A percentile compares a stretch with the other conserved stretches of the same genome.
These are phyloP conservation scores for Aspergillus sp. DNA, from an alignment of 2,329 filamentous ascomycete genomes.

Conservation along the genomic window DNA sequence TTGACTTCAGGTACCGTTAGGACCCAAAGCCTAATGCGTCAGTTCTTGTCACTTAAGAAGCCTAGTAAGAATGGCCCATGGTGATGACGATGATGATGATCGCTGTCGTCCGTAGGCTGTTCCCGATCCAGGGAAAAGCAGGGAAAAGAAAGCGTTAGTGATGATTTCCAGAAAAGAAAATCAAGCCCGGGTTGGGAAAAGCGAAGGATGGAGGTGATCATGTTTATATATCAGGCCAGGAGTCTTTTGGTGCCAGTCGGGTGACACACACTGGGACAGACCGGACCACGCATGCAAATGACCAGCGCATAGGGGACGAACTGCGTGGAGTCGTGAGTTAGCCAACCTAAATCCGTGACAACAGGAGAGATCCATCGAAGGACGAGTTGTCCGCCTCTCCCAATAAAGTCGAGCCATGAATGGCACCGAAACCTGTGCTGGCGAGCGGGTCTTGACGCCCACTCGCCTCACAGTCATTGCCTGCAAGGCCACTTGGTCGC, in stretches of 20 bases:
- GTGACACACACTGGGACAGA: slow-evolving; percentile 15
- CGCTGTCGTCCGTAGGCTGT: not conserved
- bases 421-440: slow-evolving; percentile 20
- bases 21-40: slow-evolving; percentile 18
- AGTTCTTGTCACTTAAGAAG: slow-evolving; percentile 15
- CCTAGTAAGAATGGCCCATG: slow-evolving; percentile 13
- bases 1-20: slow-evolving; percentile 20
- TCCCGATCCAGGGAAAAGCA: not conserved
- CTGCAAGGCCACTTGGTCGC: slow-evolving; percentile 30
- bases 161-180: not conserved
- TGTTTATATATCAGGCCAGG: slow-evolving; percentile 14
- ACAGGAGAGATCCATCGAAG: slow-evolving; percentile 19
- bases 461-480: slow-evolving; percentile 24
- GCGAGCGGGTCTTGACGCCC: slow-evolving; percentile 25
- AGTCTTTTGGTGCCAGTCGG: slow-evolving; percentile 12
- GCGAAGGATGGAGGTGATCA: slow-evolving; percentile 3
- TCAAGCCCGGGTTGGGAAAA: not conserved
- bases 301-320: slow-evolving; percentile 23
- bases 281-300: slow-evolving; percentile 25
- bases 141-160: not conserved
- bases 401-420: slow-evolving; percentile 1
- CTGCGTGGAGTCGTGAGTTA: slow-evolving; percentile 25
- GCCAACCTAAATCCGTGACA: slow-evolving; percentile 20
- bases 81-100: slow-evolving; percentile 13
- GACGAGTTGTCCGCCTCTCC: slow-evolving; percentile 15